Evolutionary conservation across 2,329 filamentous ascomycete species (phyloP), one percentile per base, ranked within the genome.

Genomic region (Colletotrichum lini): DNA sequence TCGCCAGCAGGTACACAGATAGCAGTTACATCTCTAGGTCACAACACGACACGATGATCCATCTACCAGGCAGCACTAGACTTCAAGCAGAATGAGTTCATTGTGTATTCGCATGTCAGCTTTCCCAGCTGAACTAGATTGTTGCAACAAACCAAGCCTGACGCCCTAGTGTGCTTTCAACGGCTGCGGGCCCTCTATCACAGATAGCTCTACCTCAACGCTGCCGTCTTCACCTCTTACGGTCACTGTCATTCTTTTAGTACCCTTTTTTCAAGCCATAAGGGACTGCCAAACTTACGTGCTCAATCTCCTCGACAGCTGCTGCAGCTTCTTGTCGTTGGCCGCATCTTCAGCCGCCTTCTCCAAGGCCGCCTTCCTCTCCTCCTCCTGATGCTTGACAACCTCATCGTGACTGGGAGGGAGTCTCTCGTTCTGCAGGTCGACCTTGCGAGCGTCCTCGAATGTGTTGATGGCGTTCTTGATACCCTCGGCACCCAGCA

Each of bases 381-480:
- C 94, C 78, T 94, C 92, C 78, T 95, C 93, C 73, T 92, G 94
- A 80, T 93, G 94, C 82, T 92, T 92, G 74, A 91, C 89, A 23
- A 98, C 95, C 82, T 99, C 96, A 59, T 98, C 96, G 73, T 96
- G 93, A 74, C 90, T 96, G 0, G 96, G 96, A 60, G 96, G 96
- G 74, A 99, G 87, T 73, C 94, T 90, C 84, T 99, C 96, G 81
- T 99, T 99, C 84, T 98, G 95, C 73, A 98, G 79, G 84, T 99
- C 96, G 59, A 99, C 95, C 87, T 98, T 98, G 74, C 95, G 89
- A 18, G 96, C 96, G 81, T 99, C 96, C 81, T 99, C 96, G 76
- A 99, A 99, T 76, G 91, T 97, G 83, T 91, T 96, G 77, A 99
- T 99, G 44, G 96, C 96, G 78, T 98, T 95, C 87, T 98, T 99